A percentile compares a stretch with the other conserved stretches of the same genome.
These are phyloP conservation scores for Schizonepeta tenuifolia DNA, from an alignment of 257 asterid species.

Conservation along the genomic window DNA sequence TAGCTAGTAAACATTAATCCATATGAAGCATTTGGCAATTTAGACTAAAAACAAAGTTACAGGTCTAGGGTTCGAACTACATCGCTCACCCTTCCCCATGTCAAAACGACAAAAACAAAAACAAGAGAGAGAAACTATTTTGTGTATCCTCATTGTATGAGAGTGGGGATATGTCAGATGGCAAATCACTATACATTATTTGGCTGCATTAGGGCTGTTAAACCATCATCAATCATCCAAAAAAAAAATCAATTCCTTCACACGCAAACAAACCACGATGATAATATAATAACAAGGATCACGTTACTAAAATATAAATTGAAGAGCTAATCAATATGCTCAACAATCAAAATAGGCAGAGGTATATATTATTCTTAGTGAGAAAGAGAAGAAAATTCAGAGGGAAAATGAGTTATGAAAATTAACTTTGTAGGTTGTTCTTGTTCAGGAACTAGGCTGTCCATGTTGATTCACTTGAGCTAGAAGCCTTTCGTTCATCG, in stretches of 20 bases:
- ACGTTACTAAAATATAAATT: background rate
- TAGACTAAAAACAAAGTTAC: too few relatives aligned
- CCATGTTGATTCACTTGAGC: slow-evolving; percentile 31
- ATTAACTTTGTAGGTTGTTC: background rate
- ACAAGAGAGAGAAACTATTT: background rate
- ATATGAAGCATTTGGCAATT: background rate
- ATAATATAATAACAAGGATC: background rate
- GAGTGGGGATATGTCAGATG: background rate
- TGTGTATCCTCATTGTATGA: background rate
- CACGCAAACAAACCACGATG: background rate
- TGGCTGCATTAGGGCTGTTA: slow-evolving; percentile 34
- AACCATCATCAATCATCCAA: background rate
- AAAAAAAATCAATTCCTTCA: background rate
- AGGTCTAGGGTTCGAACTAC: too few relatives aligned
- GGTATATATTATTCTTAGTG: background rate
- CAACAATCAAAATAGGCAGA: background rate
- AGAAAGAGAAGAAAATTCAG: background rate
- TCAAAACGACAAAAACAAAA: too few relatives aligned
- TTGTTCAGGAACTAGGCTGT: slow-evolving; percentile 17
- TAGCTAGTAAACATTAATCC: background rate
- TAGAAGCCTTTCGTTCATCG: slow-evolving; percentile 48
- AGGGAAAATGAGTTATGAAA: slow-evolving; percentile 1
- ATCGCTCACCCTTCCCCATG: too few relatives aligned
- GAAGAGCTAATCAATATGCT: background rate
- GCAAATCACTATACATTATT: background rate